A percentile compares a stretch with the other conserved stretches of the same genome.
Conservation (phyloP, 495 filamentous ascomycete genomes). For the Penicillium steckii region DNA sequence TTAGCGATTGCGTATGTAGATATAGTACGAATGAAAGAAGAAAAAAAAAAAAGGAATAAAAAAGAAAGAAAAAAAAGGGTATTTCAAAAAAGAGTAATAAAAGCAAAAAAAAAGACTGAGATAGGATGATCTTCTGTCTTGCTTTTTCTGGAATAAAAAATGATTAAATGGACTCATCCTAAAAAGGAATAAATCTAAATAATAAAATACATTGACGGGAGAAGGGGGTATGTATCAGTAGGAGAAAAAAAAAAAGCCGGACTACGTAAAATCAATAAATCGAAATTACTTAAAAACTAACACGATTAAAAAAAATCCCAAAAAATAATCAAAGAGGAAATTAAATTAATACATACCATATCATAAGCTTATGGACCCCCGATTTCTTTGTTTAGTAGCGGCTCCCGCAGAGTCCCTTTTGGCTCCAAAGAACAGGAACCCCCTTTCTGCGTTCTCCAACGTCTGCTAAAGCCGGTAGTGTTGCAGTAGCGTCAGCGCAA, state of each 20-base stretch:
- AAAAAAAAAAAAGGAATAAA: conserved; percentile 7
- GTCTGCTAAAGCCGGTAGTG: conserved; percentile 19
- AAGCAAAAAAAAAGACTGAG: conserved; percentile 8
- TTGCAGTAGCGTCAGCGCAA: conserved; percentile 15
- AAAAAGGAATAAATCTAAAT: conserved; percentile 1
- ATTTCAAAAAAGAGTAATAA: conserved; percentile 9
- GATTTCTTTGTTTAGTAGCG: conserved; percentile 26
- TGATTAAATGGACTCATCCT: conserved; percentile 2
- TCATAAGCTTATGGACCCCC: conserved; percentile 11
- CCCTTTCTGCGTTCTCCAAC: conserved; percentile 24
- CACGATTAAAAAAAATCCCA: background rate
- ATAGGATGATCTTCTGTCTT: background rate
- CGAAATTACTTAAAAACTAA: conserved; percentile 5
- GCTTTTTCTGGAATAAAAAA: conserved; percentile 9
- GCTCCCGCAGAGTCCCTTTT: conserved; percentile 35
- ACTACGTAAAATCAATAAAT: conserved; percentile 6
- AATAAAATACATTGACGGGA: conserved; percentile 3
- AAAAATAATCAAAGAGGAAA: background rate
- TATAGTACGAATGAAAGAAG: conserved; percentile 26
- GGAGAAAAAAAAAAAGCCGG: conserved; percentile 10
- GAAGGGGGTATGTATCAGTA: conserved; percentile 8
- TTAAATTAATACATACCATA: conserved; percentile 1
- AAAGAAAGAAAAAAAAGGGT: conserved; percentile 1
- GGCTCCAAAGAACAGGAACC: conserved; percentile 33
- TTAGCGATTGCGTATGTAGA: conserved; percentile 28